Conservation (phyloP, 106 monocot species). For the Dendrobium huoshanense region DNA sequence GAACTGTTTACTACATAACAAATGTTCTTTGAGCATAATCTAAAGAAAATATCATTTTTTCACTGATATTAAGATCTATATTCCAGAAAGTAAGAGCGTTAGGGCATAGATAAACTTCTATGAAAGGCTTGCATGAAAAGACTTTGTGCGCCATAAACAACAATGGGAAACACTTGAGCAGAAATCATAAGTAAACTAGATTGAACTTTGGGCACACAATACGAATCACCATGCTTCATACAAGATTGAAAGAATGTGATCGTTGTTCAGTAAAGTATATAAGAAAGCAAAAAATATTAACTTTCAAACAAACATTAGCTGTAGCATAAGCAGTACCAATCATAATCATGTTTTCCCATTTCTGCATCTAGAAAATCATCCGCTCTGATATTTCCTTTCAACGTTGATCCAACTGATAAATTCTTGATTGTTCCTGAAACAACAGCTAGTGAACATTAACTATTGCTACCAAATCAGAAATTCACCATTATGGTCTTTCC, state of each 20-base stretch:
- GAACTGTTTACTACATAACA: not conserved
- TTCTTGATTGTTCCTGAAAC: constrained; percentile 8
- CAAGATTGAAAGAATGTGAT: not conserved
- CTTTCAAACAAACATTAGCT: not conserved
- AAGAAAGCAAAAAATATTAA: not conserved
- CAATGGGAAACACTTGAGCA: too few relatives aligned
- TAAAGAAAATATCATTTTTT: not conserved
- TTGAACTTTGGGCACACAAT: not conserved
- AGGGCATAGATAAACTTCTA: too few relatives aligned
- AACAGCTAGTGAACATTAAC: not conserved
- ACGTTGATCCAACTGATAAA: not conserved
- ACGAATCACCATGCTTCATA: constrained; percentile 1
- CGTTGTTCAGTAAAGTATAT: not conserved
- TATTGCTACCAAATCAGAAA: not conserved
- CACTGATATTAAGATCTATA: not conserved
- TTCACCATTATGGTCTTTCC: not conserved
- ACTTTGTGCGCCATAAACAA: not conserved
- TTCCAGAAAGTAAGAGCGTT: not conserved
- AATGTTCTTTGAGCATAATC: not conserved
- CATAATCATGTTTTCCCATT: constrained; percentile 15
- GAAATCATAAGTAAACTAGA: not conserved
- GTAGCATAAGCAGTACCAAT: constrained; percentile 3
- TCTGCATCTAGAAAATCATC: constrained; percentile 8
- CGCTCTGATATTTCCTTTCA: not conserved
- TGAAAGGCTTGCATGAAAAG: too few relatives aligned